A percentile compares a stretch with the other conserved stretches of the same genome.
Evolutionary conservation across 345 rosid genomes (phyloP).

Genomic region (Stellera chamaejasme): DNA sequence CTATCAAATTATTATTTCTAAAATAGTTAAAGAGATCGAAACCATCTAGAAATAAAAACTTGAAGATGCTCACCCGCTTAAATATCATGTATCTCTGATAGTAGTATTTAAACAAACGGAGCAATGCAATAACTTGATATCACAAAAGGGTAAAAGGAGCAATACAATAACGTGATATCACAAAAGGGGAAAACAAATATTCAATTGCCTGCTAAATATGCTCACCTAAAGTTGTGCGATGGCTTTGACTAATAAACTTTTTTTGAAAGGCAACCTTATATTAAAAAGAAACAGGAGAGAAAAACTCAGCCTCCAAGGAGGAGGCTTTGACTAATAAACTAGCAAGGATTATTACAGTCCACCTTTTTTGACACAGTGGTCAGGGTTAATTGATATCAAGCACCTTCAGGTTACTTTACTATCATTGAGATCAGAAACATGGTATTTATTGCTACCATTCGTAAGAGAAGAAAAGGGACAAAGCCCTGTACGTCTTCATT

Average conservation of each 20-base stretch:
- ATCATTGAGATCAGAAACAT: constrained; percentile 9
- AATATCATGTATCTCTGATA: no score
- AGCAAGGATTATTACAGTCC: constrained; percentile 6
- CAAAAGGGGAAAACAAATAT: constrained; percentile 1
- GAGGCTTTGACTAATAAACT: constrained; percentile 10
- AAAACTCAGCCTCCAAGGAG: no score
- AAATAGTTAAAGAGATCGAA: no score
- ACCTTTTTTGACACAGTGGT: constrained; percentile 2
- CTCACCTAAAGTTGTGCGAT: constrained; percentile 2
- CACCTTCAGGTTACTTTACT: constrained; percentile 4
- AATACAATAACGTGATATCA: constrained; percentile 3
- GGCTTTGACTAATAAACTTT: constrained; percentile 10
- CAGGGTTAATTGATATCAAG: constrained; percentile 5
- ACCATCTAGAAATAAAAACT: no score
- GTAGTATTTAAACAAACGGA: no score
- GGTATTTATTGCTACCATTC: constrained; percentile 22
- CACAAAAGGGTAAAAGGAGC: not conserved
- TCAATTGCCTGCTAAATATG: constrained; percentile 7
- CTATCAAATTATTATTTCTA: not conserved
- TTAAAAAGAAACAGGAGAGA: no score
- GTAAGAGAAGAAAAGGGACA: constrained; percentile 24
- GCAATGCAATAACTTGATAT: constrained; percentile 1
- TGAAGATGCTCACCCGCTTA: no score
- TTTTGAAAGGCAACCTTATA: no score
- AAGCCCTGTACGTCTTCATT: constrained; percentile 18